These are phyloP conservation scores for Yarrowia alimentaria DNA, from an alignment of 805 yeast species.

Conservation along the genomic window DNA sequence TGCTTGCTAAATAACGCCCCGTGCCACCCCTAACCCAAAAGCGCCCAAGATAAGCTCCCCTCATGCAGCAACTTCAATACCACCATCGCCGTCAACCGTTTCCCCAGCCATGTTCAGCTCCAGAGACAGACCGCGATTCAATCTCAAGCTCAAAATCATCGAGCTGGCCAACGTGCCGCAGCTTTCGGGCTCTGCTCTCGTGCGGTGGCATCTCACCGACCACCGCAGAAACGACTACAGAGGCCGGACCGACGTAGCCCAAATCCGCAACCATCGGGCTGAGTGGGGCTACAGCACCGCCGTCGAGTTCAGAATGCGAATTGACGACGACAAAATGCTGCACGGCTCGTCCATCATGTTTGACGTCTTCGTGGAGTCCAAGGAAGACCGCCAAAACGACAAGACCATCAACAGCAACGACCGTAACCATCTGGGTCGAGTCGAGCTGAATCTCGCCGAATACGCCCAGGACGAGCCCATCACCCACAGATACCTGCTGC, in stretches of 20 bases:
- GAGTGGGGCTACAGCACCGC: conserved; percentile 48
- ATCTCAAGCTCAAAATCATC: conserved; percentile 55
- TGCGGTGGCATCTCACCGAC: conserved; percentile 63
- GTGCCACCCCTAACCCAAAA: conserved; percentile 15
- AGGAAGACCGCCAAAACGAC: conserved; percentile 43
- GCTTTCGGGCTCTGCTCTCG: conserved; percentile 61
- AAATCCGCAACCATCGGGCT: conserved; percentile 53
- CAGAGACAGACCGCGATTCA: conserved; percentile 42
- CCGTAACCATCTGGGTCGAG: conserved; percentile 53
- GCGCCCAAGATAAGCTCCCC: conserved; percentile 22
- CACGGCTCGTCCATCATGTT: conserved; percentile 43
- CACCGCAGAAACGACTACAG: conserved; percentile 44
- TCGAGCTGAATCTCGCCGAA: conserved; percentile 69
- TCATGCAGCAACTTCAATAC: conserved; percentile 9
- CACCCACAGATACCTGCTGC: conserved; percentile 64
- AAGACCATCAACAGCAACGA: conserved; percentile 18
- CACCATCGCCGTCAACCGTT: conserved; percentile 13
- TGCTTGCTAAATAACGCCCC: too few species aligned
- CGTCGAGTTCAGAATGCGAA: conserved; percentile 45
- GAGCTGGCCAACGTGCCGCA: conserved; percentile 86
- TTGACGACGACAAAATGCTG: conserved; percentile 43
- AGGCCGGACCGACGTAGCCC: conserved; percentile 47
- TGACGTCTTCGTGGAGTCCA: conserved; percentile 47
- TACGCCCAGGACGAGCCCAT: conserved; percentile 54
- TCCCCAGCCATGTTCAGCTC: conserved; percentile 25